A percentile compares a stretch with the other conserved stretches of the same genome.
These are phyloP conservation scores for Globisporangium rhizosaccharum DNA, from an alignment of 352 stramenopile species.

Conservation along the genomic window DNA sequence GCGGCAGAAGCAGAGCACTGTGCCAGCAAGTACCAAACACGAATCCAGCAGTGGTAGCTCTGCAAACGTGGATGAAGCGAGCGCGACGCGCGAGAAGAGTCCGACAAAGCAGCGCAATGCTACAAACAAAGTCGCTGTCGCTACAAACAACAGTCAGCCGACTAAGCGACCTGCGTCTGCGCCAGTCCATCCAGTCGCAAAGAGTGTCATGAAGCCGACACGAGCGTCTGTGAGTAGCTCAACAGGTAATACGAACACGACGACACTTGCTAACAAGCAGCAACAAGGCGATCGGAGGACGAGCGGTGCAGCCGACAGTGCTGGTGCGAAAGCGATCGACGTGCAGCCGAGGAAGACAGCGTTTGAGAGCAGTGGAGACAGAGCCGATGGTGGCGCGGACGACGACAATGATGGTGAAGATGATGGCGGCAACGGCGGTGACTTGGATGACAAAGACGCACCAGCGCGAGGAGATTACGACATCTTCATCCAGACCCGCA, in stretches of 20 bases:
- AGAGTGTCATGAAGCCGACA: not conserved
- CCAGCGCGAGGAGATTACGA: slow-evolving; percentile 36
- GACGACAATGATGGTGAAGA: not conserved
- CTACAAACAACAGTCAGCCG: not conserved
- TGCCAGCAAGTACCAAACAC: slow-evolving; percentile 4
- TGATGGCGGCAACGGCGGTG: not conserved
- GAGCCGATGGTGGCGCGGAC: not conserved
- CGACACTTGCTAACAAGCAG: not conserved
- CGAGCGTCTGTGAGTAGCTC: not conserved
- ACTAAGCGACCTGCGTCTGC: slow-evolving; percentile 5
- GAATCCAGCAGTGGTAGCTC: not conserved
- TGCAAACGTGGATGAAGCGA: not conserved
- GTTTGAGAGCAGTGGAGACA: not conserved
- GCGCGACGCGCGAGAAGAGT: slow-evolving; percentile 2
- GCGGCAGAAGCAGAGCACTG: slow-evolving; percentile 5
- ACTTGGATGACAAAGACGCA: slow-evolving; percentile 11
- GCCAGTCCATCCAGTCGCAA: slow-evolving; percentile 3
- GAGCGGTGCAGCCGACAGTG: not conserved
- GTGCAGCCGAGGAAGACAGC: slow-evolving; percentile 3
- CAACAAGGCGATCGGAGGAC: not conserved
- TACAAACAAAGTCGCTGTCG: slow-evolving; percentile 4
- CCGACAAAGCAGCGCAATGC: slow-evolving; percentile 6
- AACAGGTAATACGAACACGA: not conserved
- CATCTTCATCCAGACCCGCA: slow-evolving; percentile 48
- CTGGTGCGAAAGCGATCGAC: not conserved